phyloP scores from a whole-genome alignment of 2,329 filamentous ascomycete genomes.

The Aspergillus ochraceus region DNA sequence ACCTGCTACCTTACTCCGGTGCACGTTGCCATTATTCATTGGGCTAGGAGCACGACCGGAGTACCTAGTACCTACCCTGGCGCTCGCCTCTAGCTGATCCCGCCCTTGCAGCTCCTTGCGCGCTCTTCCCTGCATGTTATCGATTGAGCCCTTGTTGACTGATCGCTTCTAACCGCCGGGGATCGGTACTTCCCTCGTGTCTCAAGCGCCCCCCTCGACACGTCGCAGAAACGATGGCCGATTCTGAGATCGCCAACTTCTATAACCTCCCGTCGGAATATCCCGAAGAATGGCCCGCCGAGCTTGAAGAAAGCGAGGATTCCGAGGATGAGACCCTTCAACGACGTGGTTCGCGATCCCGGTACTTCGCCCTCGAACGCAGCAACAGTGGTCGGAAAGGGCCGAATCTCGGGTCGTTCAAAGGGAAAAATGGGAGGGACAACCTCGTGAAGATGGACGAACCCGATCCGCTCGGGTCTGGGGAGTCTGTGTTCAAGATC shows the following conservation, averaged over 20 bases:
- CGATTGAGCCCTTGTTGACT: conserved; percentile 1
- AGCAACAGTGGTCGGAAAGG: conserved; percentile 69
- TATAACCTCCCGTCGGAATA: conserved; percentile 80
- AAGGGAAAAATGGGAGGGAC: conserved; percentile 66
- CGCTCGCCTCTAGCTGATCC: background rate
- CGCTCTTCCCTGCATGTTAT: conserved; percentile 11
- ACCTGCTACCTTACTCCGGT: background rate
- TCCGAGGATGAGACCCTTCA: conserved; percentile 57
- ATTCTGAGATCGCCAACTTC: conserved; percentile 82
- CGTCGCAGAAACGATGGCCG: conserved; percentile 53
- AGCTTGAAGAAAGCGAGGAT: conserved; percentile 71
- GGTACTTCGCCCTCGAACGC: conserved; percentile 81
- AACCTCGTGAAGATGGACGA: conserved; percentile 88
- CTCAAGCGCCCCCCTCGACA: conserved; percentile 2
- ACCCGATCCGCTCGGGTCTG: conserved; percentile 83
- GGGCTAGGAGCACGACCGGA: too few relatives aligned
- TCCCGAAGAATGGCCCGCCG: conserved; percentile 81
- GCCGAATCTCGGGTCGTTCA: conserved; percentile 66
- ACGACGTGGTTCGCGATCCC: conserved; percentile 55
- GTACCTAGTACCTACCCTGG: background rate
- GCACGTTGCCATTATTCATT: too few relatives aligned
- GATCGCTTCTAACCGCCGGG: conserved; percentile 7
- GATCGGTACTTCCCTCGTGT: conserved; percentile 1
- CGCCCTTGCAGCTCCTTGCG: conserved; percentile 11
- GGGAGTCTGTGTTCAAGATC: conserved; percentile 80